Evolutionary conservation across 495 filamentous ascomycete species (phyloP), one percentile per base, ranked within the genome.

Genomic region (Trypethelium eluteriae): DNA sequence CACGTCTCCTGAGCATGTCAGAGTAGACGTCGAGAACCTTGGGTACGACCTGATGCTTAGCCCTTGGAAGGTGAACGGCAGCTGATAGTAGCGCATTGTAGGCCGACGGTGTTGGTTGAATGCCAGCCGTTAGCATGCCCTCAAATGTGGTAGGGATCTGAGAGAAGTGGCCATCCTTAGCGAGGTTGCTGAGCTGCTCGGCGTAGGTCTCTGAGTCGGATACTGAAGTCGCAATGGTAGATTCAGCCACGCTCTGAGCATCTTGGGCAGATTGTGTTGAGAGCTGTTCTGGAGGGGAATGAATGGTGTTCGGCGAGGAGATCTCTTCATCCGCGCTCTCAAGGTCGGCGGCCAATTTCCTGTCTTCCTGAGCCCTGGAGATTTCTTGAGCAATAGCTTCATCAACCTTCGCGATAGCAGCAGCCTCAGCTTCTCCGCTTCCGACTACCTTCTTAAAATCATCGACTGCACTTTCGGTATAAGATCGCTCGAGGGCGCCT

Each of bases 1-100:
- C 87, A 71, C 87, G 88, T 61, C 92, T 89, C 67, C 89, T 84
- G 70, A 96, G 87, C 93, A 98, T 96, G 75, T 97, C 91, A 50
- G 91, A 88, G 79, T 98, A 98, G 66, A 98, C 88, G 81, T 93
- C 92, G 62, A 98, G 84, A 5, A 90, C 92, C 78, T 96, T 96
- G 59, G 90, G 85, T 35, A 96, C 88, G 10, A 92, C 83, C 77
- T 92, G 89, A 62, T 87, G 85, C 73, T 86, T 86, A 71, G 90
- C 85, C 5, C 80, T 79, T 1, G 88, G 84, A 32, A 96, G 81
- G 67, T 89, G 79, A 67, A 95, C 86, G 34, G 91, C 92, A 38
- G 95, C 91, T 70, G 86, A 81, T 49, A 98, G 80, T 50, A 98
- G 80, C 44, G 90, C 89, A 77, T 97, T 96, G 81, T 98, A 98